Base-by-base conservation (phyloP, 441 rosid genomes). In the Pelargonium myrrhifolium region DNA sequence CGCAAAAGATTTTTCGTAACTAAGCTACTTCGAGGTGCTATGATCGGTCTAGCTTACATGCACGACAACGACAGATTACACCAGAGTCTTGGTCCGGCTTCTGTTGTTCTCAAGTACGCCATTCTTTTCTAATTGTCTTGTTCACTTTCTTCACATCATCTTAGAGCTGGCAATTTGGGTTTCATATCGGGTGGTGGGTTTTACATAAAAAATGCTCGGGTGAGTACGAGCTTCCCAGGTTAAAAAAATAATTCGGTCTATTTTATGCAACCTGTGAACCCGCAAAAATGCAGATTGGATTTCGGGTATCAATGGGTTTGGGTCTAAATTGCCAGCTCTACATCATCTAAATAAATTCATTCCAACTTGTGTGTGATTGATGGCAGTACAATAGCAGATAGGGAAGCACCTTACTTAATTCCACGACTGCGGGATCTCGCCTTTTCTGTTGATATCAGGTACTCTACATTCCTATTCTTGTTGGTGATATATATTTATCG, bases 11-110 rank as follows among this genome's bases (percentile, higher is more conserved):
- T 67, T 65, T 93, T 83, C 70, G 74, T 90, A 37, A 68, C 81
- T 73, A 85, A 76, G 80, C 72, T 93, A 70, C 82, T 93, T 66
- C 89, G 73, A 58, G 97, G 98, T 69, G 85, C 89, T 65, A 82
- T 93, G 80, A 77, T 39, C 53, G 98, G 96, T 79, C 84, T 93
- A 66, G 96, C 93, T 24, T 89, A 71, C 79, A 89, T 93, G 97
- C 97, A 90, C 74, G 76, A 71, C 67, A 82, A 82, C 75, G 96
- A 89, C 71, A 87, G 97, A 77, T 79, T 93, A 75, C 98, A 93
- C 85, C 97, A 93, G 81, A 93, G 98, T 81, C 86, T 93, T 67
- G 98, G 98, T 60, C 97, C 98, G 12, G 82, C 97, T 74, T 93
- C 97, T 69, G 77, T 93, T 78, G 80, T 86, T 79, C 88, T 93